These are phyloP conservation scores for Backusella liffmaniae DNA, from an alignment of 192 early-diverging fungal species.

Conservation along the genomic window DNA sequence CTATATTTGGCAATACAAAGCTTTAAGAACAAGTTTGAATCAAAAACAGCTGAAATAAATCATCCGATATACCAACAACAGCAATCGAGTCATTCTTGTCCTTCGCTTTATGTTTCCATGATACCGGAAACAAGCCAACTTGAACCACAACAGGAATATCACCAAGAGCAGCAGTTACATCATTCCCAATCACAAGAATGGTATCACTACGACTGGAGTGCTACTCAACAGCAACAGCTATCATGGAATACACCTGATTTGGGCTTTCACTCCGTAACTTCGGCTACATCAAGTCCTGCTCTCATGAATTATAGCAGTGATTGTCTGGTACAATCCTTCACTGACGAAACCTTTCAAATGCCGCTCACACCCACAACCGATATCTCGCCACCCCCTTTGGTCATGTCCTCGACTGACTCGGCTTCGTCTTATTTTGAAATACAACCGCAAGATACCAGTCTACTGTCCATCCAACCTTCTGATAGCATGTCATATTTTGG, in stretches of 20 bases:
- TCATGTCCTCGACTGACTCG: not conserved
- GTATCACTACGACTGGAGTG: not conserved
- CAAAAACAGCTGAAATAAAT: not conserved
- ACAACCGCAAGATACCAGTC: not conserved
- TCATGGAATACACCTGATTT: not conserved
- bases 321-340: slow-evolving; percentile 2
- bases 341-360: not conserved
- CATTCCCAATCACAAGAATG: slow-evolving; percentile 7
- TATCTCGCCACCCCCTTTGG: not conserved
- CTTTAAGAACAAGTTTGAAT: not conserved
- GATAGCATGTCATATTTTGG: not conserved
- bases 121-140: not conserved
- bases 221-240: not conserved
- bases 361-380: not conserved
- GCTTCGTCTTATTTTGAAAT: not conserved
- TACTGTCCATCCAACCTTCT: not conserved
- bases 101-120: slow-evolving; percentile 3
- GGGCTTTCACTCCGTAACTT: not conserved
- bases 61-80: slow-evolving; percentile 1
- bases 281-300: not conserved
- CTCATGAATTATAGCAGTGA: not conserved
- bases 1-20: slow-evolving; percentile 1
- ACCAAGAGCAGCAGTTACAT: not conserved
- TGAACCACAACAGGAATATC: not conserved
- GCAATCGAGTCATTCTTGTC: not conserved